A percentile compares a stretch with the other conserved stretches of the same genome.
Evolutionary conservation across 306 rosid genomes (phyloP).

Genomic region (Notholithocarpus densiflorus): DNA sequence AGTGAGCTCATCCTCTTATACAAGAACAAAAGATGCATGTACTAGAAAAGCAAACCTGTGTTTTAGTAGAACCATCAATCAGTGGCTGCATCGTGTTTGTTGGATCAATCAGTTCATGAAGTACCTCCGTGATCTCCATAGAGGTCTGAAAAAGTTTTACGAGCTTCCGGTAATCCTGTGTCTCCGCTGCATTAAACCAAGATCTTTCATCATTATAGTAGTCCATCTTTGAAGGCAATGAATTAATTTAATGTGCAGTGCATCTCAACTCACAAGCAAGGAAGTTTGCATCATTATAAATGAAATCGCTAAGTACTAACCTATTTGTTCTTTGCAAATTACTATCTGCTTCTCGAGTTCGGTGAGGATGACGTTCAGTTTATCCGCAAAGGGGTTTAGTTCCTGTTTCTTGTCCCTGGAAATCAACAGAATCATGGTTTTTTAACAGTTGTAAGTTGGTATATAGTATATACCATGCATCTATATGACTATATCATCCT

Average conservation of each 20-base stretch:
- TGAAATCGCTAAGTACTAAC: background rate
- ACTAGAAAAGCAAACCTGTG: too few species aligned
- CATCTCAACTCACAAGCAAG: too few species aligned
- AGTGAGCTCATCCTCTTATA: too few species aligned
- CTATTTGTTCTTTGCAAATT: constrained; percentile 23
- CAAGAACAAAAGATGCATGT: too few species aligned
- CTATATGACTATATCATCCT: too few species aligned
- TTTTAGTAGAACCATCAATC: too few species aligned
- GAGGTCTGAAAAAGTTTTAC: constrained; percentile 9
- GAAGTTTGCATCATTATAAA: too few species aligned
- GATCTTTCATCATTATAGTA: too few species aligned
- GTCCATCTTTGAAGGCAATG: too few species aligned
- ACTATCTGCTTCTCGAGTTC: constrained; percentile 18
- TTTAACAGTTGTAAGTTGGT: background rate
- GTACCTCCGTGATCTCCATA: constrained; percentile 12
- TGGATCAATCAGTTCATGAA: constrained; percentile 14
- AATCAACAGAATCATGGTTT: background rate
- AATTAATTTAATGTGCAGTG: too few species aligned
- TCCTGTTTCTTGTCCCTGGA: constrained; percentile 22
- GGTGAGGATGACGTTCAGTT: constrained; percentile 20
- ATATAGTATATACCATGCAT: background rate
- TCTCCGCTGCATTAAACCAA: constrained; percentile 18
- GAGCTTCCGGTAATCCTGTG: background rate
- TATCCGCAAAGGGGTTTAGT: constrained; percentile 20
- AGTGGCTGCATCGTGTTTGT: background rate